Conservation (phyloP, 1,284 basidiomycete species). For the Ceratorhiza oryzae-sativae region DNA sequence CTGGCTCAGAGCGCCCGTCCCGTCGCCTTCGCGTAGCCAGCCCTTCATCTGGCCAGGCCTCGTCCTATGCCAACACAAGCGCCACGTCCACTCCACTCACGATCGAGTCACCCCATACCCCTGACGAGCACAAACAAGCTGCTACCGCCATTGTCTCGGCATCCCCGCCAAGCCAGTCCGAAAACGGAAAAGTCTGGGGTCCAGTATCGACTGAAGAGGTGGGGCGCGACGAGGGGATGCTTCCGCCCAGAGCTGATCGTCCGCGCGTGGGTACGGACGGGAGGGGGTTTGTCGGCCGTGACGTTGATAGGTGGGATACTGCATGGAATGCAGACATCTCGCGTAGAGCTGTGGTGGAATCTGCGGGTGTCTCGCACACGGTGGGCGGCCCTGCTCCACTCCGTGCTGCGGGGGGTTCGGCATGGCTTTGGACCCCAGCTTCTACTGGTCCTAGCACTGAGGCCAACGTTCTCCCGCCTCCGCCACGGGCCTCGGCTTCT, state of each 20-base stretch:
- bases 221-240: conserved; percentile 11
- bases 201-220: conserved; percentile 1
- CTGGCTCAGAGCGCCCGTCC: conserved; percentile 1
- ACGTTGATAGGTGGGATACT: conserved; percentile 13
- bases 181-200: background rate
- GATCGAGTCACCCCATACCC: conserved; percentile 16
- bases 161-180: background rate
- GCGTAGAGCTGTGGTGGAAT: background rate
- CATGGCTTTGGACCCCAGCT: conserved; percentile 6
- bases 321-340: background rate
- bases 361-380: conserved; percentile 2
- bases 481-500: background rate
- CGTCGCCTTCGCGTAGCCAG: conserved; percentile 15
- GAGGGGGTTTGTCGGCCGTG: conserved; percentile 31
- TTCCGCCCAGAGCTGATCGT: conserved; percentile 27
- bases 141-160: too few species aligned
- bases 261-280: conserved; percentile 4
- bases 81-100: background rate
- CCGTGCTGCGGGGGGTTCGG: background rate
- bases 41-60: background rate
- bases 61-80: background rate
- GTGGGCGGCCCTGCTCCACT: background rate
- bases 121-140: background rate
- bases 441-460: background rate
- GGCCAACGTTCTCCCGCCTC: background rate